Base-by-base conservation (phyloP, 139 green algal species). In the Micromonas commoda region DNA sequence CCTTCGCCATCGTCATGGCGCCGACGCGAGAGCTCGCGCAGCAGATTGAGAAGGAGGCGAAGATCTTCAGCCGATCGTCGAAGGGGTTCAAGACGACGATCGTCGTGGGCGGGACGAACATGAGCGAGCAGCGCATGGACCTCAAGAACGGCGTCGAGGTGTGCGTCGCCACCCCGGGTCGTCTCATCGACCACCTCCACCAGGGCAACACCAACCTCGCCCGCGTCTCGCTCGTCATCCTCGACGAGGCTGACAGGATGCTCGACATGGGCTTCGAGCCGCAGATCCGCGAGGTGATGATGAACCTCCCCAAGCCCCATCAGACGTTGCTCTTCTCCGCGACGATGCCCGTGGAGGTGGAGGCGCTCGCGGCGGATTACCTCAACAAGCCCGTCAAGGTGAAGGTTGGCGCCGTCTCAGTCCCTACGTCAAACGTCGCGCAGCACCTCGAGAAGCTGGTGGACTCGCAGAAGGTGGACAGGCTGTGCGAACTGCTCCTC, bases 21-120 rank as follows among this genome's bases (percentile, higher is more conserved):
- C 96, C 96, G 65, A 99, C 96, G 20, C 91, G 96, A 76, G 96
- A 99, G 91, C 90, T 99, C 85, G 96, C 96, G 21, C 96, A 99
- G 89, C 96, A 99, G 89, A 99, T 99, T 66, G 94, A 99, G 88
- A 98, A 98, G 88, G 96, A 87, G 80, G 75, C 31, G 77, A 83
- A 86, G 61, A 73, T 79, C 4, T 89, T 89, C 71, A 79, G 64
- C 72, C 77, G 64, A 5, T 78, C 78, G 1, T 80, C 60, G 23
- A 83, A 87, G 0, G 68, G 71, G 24, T 77, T 89, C 24, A 82
- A 77, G 29, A 84, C 81, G 52, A 52, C 80, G 45, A 89, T 89
- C 65, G 70, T 89, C 61, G 85, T 89, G 21, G 85, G 85, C n/a
- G 85, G 85, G 45, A 81, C 84, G 53, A 81, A 82, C 71, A 89